These are phyloP conservation scores for Obelidium mucronatum DNA, from an alignment of 192 early-diverging fungal species.

Conservation along the genomic window DNA sequence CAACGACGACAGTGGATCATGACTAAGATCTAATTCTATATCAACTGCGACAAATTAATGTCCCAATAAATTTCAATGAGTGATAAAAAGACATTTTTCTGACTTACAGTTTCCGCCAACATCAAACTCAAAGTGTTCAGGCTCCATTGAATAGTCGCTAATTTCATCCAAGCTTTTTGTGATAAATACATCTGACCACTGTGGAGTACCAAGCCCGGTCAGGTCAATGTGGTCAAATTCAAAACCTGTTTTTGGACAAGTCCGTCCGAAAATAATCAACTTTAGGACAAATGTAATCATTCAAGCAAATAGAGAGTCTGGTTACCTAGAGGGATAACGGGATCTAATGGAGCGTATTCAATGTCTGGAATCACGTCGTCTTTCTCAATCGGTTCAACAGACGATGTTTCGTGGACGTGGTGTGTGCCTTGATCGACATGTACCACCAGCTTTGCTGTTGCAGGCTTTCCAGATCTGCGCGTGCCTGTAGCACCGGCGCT, in stretches of 20 bases:
- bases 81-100: constrained; percentile 1
- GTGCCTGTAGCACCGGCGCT: background rate
- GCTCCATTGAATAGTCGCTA: background rate
- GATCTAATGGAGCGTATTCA: constrained; percentile 18
- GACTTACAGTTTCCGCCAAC: background rate
- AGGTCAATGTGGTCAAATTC: background rate
- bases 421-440: too few relatives aligned
- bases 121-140: too few relatives aligned
- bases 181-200: background rate
- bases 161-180: background rate
- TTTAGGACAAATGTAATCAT: background rate
- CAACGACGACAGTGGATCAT: too few relatives aligned
- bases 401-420: too few relatives aligned
- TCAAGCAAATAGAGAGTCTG: background rate
- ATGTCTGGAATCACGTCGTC: constrained; percentile 1
- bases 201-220: background rate
- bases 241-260: too few relatives aligned
- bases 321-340: background rate
- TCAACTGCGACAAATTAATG: too few relatives aligned
- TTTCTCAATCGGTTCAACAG: too few relatives aligned
- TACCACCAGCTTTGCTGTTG: too few relatives aligned
- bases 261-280: background rate
- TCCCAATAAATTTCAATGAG: too few relatives aligned
- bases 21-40: too few relatives aligned
- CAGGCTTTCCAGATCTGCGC: background rate